Conservation (phyloP, 257 asterid genomes). For the Hygrophila difformis region DNA sequence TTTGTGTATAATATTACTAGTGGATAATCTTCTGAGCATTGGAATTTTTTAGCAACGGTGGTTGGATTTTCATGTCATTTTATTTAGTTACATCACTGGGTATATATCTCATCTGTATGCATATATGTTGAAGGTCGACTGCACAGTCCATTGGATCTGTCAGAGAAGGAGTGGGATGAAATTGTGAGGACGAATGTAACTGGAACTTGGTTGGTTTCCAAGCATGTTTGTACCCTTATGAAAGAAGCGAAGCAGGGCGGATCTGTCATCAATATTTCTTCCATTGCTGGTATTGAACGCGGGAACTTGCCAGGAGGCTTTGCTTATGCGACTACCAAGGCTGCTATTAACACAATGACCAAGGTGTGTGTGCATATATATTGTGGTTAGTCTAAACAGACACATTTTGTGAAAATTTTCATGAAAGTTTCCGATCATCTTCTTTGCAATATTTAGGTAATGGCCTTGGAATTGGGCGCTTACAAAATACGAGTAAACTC, state of each 20-base stretch:
- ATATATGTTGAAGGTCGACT: conserved; percentile 12
- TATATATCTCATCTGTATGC: no score
- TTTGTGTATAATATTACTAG: no score
- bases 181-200: conserved; percentile 22
- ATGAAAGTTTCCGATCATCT: no score
- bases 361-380: conserved; percentile 21
- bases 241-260: conserved; percentile 21
- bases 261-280: conserved; percentile 32
- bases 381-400: no score
- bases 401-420: no score
- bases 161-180: conserved; percentile 28
- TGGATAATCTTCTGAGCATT: no score
- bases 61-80: no score
- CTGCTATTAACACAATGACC: conserved; percentile 24
- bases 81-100: no score
- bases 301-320: conserved; percentile 20
- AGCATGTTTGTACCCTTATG: conserved; percentile 25
- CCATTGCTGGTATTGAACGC: conserved; percentile 30
- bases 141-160: conserved; percentile 20
- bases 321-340: conserved; percentile 26
- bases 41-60: no score
- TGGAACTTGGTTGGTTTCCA: conserved; percentile 34
- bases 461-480: conserved; percentile 63
- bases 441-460: conserved; percentile 19
- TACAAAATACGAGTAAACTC: conserved; percentile 63